These are phyloP conservation scores for Zygoascus bituminiphila DNA, from an alignment of 805 yeast species.

Conservation along the genomic window DNA sequence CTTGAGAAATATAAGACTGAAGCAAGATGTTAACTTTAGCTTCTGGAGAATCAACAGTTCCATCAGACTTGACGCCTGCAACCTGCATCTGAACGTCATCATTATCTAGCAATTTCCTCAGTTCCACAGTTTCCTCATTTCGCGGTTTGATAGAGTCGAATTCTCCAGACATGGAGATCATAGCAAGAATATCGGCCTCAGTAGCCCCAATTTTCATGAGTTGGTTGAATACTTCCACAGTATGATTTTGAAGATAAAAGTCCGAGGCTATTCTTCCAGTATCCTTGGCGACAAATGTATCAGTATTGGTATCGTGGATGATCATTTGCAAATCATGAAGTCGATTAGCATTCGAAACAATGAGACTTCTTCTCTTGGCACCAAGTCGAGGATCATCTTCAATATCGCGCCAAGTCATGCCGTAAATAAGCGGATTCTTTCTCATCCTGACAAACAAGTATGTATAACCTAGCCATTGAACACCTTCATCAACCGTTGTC, in stretches of 20 bases:
- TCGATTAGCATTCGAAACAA: constrained; percentile 69
- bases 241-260: constrained; percentile 74
- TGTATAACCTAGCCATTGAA: constrained; percentile 97
- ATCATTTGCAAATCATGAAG: constrained; percentile 90
- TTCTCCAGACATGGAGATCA: constrained; percentile 87
- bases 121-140: constrained; percentile 76
- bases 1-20: constrained; percentile 80
- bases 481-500: constrained; percentile 88
- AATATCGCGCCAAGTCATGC: constrained; percentile 79
- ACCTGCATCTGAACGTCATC: constrained; percentile 70
- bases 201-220: constrained; percentile 77
- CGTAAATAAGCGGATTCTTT: constrained; percentile 87
- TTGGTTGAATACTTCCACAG: constrained; percentile 83
- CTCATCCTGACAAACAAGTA: constrained; percentile 91
- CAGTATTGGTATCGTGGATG: constrained; percentile 73
- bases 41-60: constrained; percentile 57
- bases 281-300: constrained; percentile 75
- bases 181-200: constrained; percentile 83
- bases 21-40: constrained; percentile 82
- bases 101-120: constrained; percentile 49
- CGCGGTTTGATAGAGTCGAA: constrained; percentile 85
- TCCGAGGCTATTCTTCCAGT: constrained; percentile 93
- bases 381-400: constrained; percentile 74
- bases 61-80: constrained; percentile 38
- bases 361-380: constrained; percentile 65